Evolutionary conservation across 345 rosid genomes (phyloP).

Genomic region (Pseudoturritis turrita): DNA sequence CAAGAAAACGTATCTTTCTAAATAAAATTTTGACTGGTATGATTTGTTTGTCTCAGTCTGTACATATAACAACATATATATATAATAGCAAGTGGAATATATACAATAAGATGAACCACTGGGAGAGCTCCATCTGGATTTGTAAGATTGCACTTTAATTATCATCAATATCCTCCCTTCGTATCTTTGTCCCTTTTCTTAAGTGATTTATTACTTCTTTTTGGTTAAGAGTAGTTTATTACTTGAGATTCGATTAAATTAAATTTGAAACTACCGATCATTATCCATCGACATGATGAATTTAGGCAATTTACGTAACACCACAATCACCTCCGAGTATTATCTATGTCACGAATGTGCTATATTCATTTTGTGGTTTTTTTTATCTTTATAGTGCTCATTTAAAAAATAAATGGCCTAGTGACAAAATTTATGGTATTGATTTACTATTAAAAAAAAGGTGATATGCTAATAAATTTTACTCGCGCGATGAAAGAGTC

Average conservation of each 20-base stretch:
- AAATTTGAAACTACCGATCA: conserved; percentile 1
- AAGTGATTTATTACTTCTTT: neutral
- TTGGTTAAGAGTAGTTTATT: neutral
- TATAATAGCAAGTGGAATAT: conserved; percentile 3
- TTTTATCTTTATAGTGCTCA: neutral
- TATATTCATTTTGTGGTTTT: neutral
- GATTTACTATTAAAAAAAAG: neutral
- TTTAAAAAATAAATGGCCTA: neutral
- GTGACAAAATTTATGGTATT: neutral
- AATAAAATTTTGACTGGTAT: conserved; percentile 17
- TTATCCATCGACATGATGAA: conserved; percentile 17
- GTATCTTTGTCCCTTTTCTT: conserved; percentile 1
- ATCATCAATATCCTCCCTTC: conserved; percentile 13
- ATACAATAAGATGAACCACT: conserved; percentile 14
- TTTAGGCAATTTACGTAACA: neutral
- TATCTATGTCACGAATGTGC: neutral
- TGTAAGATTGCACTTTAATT: conserved; percentile 24
- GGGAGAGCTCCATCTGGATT: conserved; percentile 16
- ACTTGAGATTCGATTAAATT: neutral
- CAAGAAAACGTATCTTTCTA: conserved; percentile 8
- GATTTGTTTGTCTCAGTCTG: conserved; percentile 30
- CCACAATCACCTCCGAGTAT: neutral
- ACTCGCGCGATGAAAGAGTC: too few species aligned
- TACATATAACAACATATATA: conserved; percentile 7
- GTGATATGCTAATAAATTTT: too few species aligned